Conservation (phyloP, 2,329 filamentous ascomycete species). For the Aspergillus sojae region DNA sequence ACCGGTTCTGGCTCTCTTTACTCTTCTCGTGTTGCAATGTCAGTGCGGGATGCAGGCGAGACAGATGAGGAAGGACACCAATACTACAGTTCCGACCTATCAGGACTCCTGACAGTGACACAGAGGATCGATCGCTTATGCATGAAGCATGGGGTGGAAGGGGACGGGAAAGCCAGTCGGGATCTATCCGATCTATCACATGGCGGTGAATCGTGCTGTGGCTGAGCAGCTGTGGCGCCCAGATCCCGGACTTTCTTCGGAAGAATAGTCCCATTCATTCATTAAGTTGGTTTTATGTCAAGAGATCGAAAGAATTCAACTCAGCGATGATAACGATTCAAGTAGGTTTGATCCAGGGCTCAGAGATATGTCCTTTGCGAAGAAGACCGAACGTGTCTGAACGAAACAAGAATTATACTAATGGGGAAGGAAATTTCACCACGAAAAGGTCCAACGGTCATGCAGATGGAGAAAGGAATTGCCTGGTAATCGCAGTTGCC, state of each 20-base stretch:
- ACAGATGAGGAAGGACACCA: neutral
- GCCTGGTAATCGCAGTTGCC: neutral
- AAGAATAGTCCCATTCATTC: too few relatives aligned
- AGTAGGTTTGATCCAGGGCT: neutral
- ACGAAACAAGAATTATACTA: neutral
- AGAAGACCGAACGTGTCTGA: neutral
- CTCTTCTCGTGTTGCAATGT: neutral
- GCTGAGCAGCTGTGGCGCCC: slow-evolving; percentile 13
- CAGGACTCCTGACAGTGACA: slow-evolving; percentile 1
- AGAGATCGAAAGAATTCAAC: neutral
- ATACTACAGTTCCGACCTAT: neutral
- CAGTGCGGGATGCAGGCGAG: neutral
- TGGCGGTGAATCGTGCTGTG: slow-evolving; percentile 29
- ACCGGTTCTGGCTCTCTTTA: neutral
- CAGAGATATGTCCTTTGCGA: too few relatives aligned
- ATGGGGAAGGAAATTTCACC: neutral
- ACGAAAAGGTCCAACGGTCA: neutral
- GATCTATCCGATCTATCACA: slow-evolving; percentile 31
- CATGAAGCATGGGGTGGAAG: slow-evolving; percentile 17
- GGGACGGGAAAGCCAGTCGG: slow-evolving; percentile 3
- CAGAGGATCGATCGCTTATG: slow-evolving; percentile 6
- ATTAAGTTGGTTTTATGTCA: too few relatives aligned
- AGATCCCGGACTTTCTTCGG: neutral
- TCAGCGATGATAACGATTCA: neutral
- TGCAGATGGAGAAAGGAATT: neutral